Conservation (phyloP, 352 stramenopile species). For the Globisporangium recalcitrans region DNA sequence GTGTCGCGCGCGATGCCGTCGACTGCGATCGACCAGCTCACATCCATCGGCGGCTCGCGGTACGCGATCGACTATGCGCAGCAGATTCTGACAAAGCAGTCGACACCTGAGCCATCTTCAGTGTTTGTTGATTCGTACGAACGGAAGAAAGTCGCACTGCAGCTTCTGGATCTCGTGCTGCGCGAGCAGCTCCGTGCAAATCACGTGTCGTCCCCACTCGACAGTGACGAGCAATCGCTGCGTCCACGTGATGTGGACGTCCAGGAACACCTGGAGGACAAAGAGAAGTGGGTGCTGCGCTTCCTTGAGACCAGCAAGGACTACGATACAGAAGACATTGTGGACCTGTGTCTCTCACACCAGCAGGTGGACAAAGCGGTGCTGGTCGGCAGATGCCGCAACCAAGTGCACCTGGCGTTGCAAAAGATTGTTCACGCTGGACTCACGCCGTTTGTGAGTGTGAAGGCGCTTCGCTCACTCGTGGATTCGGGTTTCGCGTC, state of each 20-base stretch:
- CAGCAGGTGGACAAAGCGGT: constrained; percentile 67
- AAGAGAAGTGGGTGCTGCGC: constrained; percentile 43
- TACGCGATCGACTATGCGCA: constrained; percentile 59
- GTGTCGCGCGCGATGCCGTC: constrained; percentile 65
- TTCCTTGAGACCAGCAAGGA: constrained; percentile 57
- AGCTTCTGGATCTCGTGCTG: constrained; percentile 55
- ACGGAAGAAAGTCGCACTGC: constrained; percentile 40
- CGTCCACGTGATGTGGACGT: constrained; percentile 16
- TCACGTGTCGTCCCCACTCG: background rate
- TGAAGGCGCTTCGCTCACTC: constrained; percentile 31
- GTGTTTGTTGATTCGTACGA: constrained; percentile 34
- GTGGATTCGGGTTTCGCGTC: constrained; percentile 35
- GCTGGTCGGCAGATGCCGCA: constrained; percentile 40
- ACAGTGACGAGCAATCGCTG: constrained; percentile 14
- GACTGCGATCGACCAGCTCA: constrained; percentile 64
- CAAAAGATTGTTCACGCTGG: constrained; percentile 46
- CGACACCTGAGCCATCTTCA: constrained; percentile 16
- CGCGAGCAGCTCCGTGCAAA: constrained; percentile 45
- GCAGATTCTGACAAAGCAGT: constrained; percentile 28
- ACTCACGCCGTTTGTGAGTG: constrained; percentile 36
- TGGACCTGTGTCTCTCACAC: constrained; percentile 64
- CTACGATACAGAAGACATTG: constrained; percentile 54
- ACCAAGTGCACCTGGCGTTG: constrained; percentile 44
- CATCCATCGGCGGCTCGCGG: constrained; percentile 39
- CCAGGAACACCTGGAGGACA: constrained; percentile 20